Base-by-base conservation (phyloP, 2,329 filamentous ascomycete genomes). In the Cladosporium austrohemisphaericum region DNA sequence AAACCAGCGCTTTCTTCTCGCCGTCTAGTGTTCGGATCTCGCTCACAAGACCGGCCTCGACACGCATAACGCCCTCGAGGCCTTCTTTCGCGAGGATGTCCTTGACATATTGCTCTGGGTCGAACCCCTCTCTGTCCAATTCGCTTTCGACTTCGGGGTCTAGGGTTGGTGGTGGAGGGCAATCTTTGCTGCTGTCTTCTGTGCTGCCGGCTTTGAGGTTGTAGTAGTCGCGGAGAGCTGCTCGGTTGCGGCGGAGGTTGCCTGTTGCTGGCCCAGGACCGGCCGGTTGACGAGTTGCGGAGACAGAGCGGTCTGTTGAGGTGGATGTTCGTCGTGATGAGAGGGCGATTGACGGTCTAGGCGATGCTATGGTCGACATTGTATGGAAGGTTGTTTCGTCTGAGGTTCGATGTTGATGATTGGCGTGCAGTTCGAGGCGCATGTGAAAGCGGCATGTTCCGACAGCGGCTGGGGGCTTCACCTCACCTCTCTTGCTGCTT, bases 1-100 rank as follows among this genome's bases (percentile, higher is more conserved):
- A 98, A 4, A 98, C 93, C 54, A 98, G 72, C 1, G 92, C 91
- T 71, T 98, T 98, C 68, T 93, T 86, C 76, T 98, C 93, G 19
- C 92, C 92, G 63, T 97, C 93, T 14, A 98, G 76, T 2, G 88
- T 91, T 29, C 90, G 75, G 40, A 95, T 92, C 71, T 97, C 92
- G 49, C 71, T 71, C 18, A 92, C 70, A 8, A 92, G 75, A 18
- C 80, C 77, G 38, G 85, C 83, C 65, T 93, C 90, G 1, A 85
- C 75, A 46, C 76, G 76, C 61, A 93, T 65, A 46, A 93, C 72
- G 48, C 85, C 85, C 61, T 84, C 80, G 26, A 93, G 72, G 5
- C 78, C 77, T 61, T 80, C 79, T 46, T 75, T 76, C n/a, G 74
- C 75, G 5, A 90, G 72, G 11, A 86, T 71, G 37, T 73, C 70